Conservation (phyloP, 2,329 filamentous ascomycete species). For the Rutstroemia sydowiana region DNA sequence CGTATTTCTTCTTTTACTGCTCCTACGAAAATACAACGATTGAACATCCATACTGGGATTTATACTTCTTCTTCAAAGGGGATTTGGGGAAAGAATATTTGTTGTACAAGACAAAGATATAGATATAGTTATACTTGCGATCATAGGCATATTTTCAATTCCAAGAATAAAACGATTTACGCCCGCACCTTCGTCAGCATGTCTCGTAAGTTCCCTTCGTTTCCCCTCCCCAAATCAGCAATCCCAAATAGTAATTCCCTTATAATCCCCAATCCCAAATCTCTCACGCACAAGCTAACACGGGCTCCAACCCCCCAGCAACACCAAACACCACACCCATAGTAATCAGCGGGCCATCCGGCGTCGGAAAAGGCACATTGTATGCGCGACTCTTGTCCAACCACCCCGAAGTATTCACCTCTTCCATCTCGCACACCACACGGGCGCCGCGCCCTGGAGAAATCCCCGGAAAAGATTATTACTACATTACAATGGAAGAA, state of each 20-base stretch:
- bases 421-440: slow-evolving; percentile 70
- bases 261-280: no score
- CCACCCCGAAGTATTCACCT: slow-evolving; percentile 47
- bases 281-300: neutral
- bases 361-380: slow-evolving; percentile 76
- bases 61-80: neutral
- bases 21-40: no score
- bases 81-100: no score
- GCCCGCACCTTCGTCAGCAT: neutral
- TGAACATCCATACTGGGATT: no score
- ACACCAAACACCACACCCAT: slow-evolving; percentile 41
- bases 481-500: slow-evolving; percentile 60
- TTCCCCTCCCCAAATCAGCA: slow-evolving; percentile 8
- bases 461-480: slow-evolving; percentile 70
- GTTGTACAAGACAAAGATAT: no score
- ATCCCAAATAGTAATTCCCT: no score
- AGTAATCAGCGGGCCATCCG: slow-evolving; percentile 73
- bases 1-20: neutral
- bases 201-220: slow-evolving; percentile 21
- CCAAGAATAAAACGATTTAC: neutral
- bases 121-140: no score
- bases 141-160: no score
- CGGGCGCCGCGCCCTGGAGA: slow-evolving; percentile 69
- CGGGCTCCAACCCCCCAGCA: slow-evolving; percentile 5
- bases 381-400: slow-evolving; percentile 61